Base-by-base conservation (phyloP, 345 rosid genomes). In the Leavenworthia alabamica region DNA sequence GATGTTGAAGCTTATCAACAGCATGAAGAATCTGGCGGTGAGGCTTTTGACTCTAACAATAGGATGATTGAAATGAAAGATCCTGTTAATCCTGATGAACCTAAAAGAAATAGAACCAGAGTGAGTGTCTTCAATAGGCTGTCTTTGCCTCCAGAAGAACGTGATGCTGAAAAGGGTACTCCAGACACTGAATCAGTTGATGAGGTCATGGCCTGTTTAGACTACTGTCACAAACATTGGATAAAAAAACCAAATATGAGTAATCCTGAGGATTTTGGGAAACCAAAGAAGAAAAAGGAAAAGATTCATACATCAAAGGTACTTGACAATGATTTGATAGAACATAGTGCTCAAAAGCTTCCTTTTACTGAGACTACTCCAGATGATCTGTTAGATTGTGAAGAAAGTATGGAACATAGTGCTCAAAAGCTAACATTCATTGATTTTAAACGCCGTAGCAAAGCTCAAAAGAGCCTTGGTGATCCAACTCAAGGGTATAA, bases 371-470 rank as follows among this genome's bases (percentile, higher is more conserved):
- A 56, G 60, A 32, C 59, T 47, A 47, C 53, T 56, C 60, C 47
- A 44, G 44, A 66, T 57, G 56, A 17, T 28, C 8, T 44, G 47
- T 36, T 51, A 28, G 59, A 33, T 13, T 45, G 51, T 43, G 67
- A 72, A 40, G 73, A 46, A 49, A 56, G 11, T 46, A 37, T 8
- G 41, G 66, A 69, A 70, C 68, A 52, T 26, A 52, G 26, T 23
- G 51, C 24, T 45, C 76, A 47, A 44, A 70, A 45, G 41, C 54
- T 33, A 17, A 66, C 77, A 52, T 80, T 81, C 74, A 37, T 78
- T 43, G 73, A 86, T 73, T 81, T 81, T 56, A 79, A 76, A 70
- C 87, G 82, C 15, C 87, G 81, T 19, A 67, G 82, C 71, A 47
- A 66, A 40, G 53, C 57, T 26, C 66, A 35, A 20, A 77, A 75